Percentiles rank a stretch among this genome's conserved stretches.
Evolutionary conservation across 1,284 basidiomycete species (phyloP).

Genomic region (Apiotrichum sp.): DNA sequence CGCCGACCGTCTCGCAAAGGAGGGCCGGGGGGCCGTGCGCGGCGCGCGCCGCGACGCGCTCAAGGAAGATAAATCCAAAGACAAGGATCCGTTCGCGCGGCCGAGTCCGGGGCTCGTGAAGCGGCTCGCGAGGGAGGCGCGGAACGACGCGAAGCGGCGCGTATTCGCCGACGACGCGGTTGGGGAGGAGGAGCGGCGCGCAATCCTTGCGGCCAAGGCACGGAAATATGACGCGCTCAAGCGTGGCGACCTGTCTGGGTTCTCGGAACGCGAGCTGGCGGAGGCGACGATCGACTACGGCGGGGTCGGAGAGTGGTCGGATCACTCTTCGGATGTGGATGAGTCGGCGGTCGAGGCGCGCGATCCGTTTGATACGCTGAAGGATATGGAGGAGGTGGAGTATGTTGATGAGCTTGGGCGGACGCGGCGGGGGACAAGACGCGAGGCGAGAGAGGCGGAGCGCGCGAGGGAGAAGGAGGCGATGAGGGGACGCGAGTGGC

Average conservation of each 20-base stretch:
- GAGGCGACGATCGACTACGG: conserved; percentile 83
- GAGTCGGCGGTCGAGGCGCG: conserved; percentile 45
- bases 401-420: conserved; percentile 47
- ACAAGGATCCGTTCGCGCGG: conserved; percentile 36
- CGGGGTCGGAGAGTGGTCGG: conserved; percentile 51
- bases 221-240: conserved; percentile 72
- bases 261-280: conserved; percentile 69
- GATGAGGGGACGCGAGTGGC: conserved; percentile 10
- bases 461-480: conserved; percentile 5
- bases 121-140: conserved; percentile 40
- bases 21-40: conserved; percentile 37
- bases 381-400: conserved; percentile 35
- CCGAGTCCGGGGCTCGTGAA: conserved; percentile 43
- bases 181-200: conserved; percentile 36
- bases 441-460: conserved; percentile 39
- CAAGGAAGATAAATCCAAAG: conserved; percentile 14
- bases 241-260: conserved; percentile 71
- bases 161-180: conserved; percentile 33
- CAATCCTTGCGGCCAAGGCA: conserved; percentile 66
- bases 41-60: conserved; percentile 25
- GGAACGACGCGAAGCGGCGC: conserved; percentile 37
- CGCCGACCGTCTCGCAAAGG: conserved; percentile 40
- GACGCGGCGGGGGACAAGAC: conserved; percentile 38
- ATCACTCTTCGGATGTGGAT: conserved; percentile 35
- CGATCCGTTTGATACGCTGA: conserved; percentile 11